Evolutionary conservation across 140 eudicot species (phyloP).

Genomic region (Ambrosia hybrid): DNA sequence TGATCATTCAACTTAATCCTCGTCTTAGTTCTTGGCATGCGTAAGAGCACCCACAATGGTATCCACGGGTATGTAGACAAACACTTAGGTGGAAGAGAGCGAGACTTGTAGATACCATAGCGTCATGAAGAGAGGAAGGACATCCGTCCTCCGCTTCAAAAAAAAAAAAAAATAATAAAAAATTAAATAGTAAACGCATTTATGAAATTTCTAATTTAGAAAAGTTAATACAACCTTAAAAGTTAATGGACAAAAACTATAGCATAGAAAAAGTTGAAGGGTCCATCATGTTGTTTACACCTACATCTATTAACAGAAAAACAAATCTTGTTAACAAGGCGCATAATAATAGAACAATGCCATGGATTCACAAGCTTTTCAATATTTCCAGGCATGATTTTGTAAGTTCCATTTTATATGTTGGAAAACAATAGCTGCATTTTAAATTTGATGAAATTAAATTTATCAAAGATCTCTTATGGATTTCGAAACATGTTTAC

Average conservation of each 20-base stretch:
- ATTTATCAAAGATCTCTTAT: neutral
- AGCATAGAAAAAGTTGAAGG: slow-evolving; percentile 11
- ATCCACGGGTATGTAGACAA: too few relatives aligned
- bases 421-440: slow-evolving; percentile 17
- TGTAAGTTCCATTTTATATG: slow-evolving; percentile 26
- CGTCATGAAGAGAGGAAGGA: too few relatives aligned
- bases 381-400: slow-evolving; percentile 16
- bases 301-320: slow-evolving; percentile 27
- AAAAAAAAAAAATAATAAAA: neutral
- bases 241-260: neutral
- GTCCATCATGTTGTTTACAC: slow-evolving; percentile 15
- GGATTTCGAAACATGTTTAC: neutral
- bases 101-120: too few relatives aligned
- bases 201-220: neutral
- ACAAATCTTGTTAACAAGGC: slow-evolving; percentile 14
- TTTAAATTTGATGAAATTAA: slow-evolving; percentile 8
- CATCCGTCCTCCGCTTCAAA: too few relatives aligned
- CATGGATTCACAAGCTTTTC: slow-evolving; percentile 14
- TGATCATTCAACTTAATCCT: too few relatives aligned
- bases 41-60: too few relatives aligned
- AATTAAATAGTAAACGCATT: too few relatives aligned
- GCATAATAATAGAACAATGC: neutral
- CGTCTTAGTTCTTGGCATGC: too few relatives aligned
- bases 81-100: too few relatives aligned
- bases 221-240: neutral